Base-by-base conservation (phyloP, 305 asterid genomes). In the Coffea humblotiana region DNA sequence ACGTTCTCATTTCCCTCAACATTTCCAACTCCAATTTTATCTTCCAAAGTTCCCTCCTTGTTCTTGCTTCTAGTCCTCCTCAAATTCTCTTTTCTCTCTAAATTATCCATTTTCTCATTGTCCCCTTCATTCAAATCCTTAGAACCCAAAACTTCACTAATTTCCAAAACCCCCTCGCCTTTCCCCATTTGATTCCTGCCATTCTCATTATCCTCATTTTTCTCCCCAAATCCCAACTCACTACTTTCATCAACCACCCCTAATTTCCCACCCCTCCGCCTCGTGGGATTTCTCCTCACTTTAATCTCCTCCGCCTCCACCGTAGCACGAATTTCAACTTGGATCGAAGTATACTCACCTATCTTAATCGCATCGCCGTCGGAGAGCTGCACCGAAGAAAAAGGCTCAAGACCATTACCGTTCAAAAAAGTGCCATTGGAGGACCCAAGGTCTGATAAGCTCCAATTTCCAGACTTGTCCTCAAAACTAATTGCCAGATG, bases 371-470 rank as follows among this genome's bases (percentile, higher is more conserved):
- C 61, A 65, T 91, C 94, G 0, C 92, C 89, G 37, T 88, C 86
- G 3, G 91, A 84, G 6, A 95, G 89, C 47, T 37, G 67, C 9
- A 54, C 74, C 10, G 93, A 82, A 6, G 76, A 67, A 47, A 83
- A 77, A 7, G 90, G 87, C 45, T 82, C 80, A 76, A 95, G 81
- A 77, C 2, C 23, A 32, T 4, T 35, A 21, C 40, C 88, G 80
- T 95, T 95, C 80, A 93, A 75, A 77, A 86, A 0, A 70, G 97
- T 93, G 72, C 97, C 97, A 80, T 93, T 95, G 0, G 97, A 92
- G 3, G 97, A 92, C 9, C 78, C 92, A 27, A 93, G 84, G 83
- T 93, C 98, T 52, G 91, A 68, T 78, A 92, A 9, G 70, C 85
- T 61, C 98, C 99, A 95, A 32, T 35, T 45, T 40, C 58, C 66